Evolutionary conservation across 2,329 filamentous ascomycete genomes (phyloP).

Genomic region (Fusarium sp.): DNA sequence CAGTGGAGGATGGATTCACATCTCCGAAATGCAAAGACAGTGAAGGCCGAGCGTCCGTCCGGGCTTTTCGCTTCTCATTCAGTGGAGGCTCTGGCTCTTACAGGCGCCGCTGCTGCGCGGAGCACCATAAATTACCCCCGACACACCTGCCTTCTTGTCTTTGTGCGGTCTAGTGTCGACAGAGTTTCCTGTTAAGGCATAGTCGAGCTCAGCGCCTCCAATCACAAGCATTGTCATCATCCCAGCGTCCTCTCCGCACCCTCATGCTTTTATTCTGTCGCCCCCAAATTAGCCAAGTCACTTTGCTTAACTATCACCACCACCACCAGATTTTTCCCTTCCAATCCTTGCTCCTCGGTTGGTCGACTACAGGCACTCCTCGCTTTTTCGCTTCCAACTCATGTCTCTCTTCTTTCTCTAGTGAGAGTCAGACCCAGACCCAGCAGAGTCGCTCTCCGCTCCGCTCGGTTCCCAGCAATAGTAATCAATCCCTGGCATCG

Average conservation of each 20-base stretch:
- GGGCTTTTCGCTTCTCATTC: slow-evolving; percentile 25
- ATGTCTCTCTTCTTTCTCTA: too few species aligned
- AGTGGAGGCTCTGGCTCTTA: slow-evolving; percentile 18
- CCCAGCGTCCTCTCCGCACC: slow-evolving; percentile 10
- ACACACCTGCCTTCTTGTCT: slow-evolving; percentile 20
- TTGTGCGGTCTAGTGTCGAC: neutral
- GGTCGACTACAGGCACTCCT: slow-evolving; percentile 21
- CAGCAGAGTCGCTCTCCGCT: slow-evolving; percentile 17
- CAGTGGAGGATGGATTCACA: neutral
- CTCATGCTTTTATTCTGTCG: slow-evolving; percentile 41
- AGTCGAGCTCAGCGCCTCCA: neutral
- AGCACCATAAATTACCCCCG: slow-evolving; percentile 20
- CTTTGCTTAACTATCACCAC: slow-evolving; percentile 15
- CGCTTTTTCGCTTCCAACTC: slow-evolving; percentile 3
- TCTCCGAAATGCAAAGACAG: too few species aligned
- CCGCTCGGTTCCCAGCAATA: slow-evolving; percentile 10
- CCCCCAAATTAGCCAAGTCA: slow-evolving; percentile 22
- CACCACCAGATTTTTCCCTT: slow-evolving; percentile 29
- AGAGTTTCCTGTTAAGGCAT: slow-evolving; percentile 6
- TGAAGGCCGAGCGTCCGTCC: slow-evolving; percentile 6
- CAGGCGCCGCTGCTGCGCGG: slow-evolving; percentile 13
- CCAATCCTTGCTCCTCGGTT: slow-evolving; percentile 24
- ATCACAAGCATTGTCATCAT: slow-evolving; percentile 24
- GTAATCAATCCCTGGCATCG: slow-evolving; percentile 21
- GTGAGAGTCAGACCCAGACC: slow-evolving; percentile 3